Base-by-base conservation (phyloP, 805 yeast species). In the Ogataea degrootiae region DNA sequence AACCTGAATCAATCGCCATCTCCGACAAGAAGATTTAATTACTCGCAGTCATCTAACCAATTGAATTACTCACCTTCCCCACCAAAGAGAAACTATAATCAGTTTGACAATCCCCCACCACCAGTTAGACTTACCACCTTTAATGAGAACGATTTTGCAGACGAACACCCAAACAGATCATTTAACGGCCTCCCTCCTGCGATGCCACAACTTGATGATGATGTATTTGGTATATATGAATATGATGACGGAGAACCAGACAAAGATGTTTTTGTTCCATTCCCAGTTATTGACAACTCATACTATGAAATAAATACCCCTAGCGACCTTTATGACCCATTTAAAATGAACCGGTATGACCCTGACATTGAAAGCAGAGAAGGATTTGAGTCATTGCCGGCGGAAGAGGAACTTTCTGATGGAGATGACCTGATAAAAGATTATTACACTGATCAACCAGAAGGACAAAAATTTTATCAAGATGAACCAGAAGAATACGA, bases 231-330 rank as follows among this genome's bases (percentile, higher is more conserved):
- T 2, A 56, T 51, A 1, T 63, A 64, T 42, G 57, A 61, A 19
- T 50, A 50, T 40, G 62, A 57, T 36, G 63, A 59, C 4, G 63
- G 55, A 17, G 62, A 56, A 3, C 60, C 53, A 17, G 51, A 53
- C 1, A 59, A 54, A 14, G 45, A 55, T 15, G 57, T 58, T n/a
- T 67, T 67, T 52, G 63, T 59, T 2, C 70, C 71, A 14, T 68
- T 66, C 43, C 72, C 71, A 2, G 58, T 53, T 6, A 49, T 61
- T 21, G 57, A 58, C 12, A 65, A 65, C 43, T 63, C 70, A 2
- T 67, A 57, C 48, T 66, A 65, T 40, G 69, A 68, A 11, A 44
- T 66, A 21, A 66, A 66, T 37, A 55, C 64, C 4, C 62, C 61
- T 15, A 53, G 51, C 16, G 56, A 59, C 42, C 51, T 53, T 23